Evolutionary conservation across 352 stramenopile genomes (phyloP), one percentile per base, ranked within the genome.

Genomic region (Pythium guiyangense): DNA sequence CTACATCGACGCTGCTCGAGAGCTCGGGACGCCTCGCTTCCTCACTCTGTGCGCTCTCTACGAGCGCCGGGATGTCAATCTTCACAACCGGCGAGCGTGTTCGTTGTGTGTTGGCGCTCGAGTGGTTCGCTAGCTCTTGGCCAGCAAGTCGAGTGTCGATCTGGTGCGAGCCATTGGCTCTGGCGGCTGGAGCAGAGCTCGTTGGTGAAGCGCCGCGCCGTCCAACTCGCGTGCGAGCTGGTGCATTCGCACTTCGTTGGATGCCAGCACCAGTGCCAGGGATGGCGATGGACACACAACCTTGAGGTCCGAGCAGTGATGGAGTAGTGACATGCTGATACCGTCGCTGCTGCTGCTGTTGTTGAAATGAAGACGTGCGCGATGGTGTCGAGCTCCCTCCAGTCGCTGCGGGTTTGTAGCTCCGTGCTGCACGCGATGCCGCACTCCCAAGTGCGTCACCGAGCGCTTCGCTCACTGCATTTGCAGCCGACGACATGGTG

Each of bases 381-480:
- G 40, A 25, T 14, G 8, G 6, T 10, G 40, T 27, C n/a, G 54
- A 18, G 20, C 37, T 12, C 31, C 14, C 31, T 57, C 56, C 9
- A 26, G 8, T n/a, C 27, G 20, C 9, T 57, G n/a, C n/a, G n/a
- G 56, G 37, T 57, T 44, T 4, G 48, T 40, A 52, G 31, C 42
- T 12, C 12, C 17, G 17, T 18, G n/a, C 42, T 6, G 46, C 35
- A 11, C 51, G 45, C 0, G 50, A n/a, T 10, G 39, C 37, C 18
- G 49, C 49, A 6, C 52, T 29, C 1, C 40, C 31, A 20, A 65
- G 29, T 11, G 45, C 60, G 6, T 53, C 70, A 29, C 62, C 65
- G 4, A 86, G 47, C 4, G 70, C 71, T 20, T 86, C 73, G 22
- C 64, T 69, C 3, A 84, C 71, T 15, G 76, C 75, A 47, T 51